phyloP scores from a whole-genome alignment of 208 protist genomes.

The Acanthamoeba royreba region DNA sequence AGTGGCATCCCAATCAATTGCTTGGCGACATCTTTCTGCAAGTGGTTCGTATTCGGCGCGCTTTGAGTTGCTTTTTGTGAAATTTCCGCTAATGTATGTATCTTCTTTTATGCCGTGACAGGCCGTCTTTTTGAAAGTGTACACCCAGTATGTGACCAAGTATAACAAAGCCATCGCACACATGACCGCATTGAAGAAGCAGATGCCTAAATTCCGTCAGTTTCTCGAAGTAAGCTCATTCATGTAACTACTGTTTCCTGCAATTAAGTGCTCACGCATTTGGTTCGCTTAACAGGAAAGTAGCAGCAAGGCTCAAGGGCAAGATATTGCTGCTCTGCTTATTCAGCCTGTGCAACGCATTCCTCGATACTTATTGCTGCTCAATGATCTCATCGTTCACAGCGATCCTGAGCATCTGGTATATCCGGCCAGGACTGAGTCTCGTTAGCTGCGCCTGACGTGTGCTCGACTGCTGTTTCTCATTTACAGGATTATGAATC shows the following conservation, averaged over 20 bases:
- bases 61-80: not conserved
- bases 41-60: not conserved
- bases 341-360: constrained; percentile 47
- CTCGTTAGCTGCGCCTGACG: not conserved
- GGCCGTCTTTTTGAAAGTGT: constrained; percentile 21
- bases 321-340: constrained; percentile 23
- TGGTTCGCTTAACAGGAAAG: not conserved
- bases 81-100: not conserved
- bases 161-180: constrained; percentile 44
- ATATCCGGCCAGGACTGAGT: not conserved
- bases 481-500: not conserved
- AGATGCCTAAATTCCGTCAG: not conserved
- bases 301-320: not conserved
- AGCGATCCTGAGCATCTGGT: constrained; percentile 1
- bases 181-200: constrained; percentile 23
- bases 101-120: not conserved
- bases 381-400: constrained; percentile 45
- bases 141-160: constrained; percentile 38
- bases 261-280: not conserved
- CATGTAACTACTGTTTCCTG: no score
- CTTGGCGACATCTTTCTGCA: constrained; percentile 44
- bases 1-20: not conserved
- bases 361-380: constrained; percentile 39
- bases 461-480: not conserved
- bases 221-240: not conserved